These are phyloP conservation scores for Talaromyces sp. DNA, from an alignment of 2,329 filamentous ascomycete genomes.

Conservation along the genomic window DNA sequence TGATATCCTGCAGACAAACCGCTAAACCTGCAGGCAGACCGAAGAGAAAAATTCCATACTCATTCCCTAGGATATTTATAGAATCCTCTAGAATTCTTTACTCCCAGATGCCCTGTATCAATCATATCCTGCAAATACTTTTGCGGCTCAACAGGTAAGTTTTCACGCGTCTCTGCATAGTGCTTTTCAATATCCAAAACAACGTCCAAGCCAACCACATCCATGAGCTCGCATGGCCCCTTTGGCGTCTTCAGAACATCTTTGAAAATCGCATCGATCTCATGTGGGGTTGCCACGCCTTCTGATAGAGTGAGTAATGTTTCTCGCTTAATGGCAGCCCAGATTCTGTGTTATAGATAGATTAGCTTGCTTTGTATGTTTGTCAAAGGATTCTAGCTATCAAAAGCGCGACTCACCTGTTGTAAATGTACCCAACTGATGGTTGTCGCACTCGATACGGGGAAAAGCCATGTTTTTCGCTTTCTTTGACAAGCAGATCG, in stretches of 20 bases:
- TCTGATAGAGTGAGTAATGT: slow-evolving; percentile 29
- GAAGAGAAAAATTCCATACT: background rate
- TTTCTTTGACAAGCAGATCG: slow-evolving; percentile 23
- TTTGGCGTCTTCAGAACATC: slow-evolving; percentile 29
- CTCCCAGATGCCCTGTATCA: slow-evolving; percentile 25
- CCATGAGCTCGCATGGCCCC: slow-evolving; percentile 38
- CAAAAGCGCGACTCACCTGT: slow-evolving; percentile 21
- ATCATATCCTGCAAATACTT: slow-evolving; percentile 28
- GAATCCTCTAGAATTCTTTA: slow-evolving; percentile 29
- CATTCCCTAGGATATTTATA: slow-evolving; percentile 22
- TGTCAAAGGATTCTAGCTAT: background rate
- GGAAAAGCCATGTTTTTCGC: slow-evolving; percentile 28
- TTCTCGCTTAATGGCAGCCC: slow-evolving; percentile 41
- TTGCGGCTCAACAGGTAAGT: slow-evolving; percentile 26
- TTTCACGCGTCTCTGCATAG: slow-evolving; percentile 28
- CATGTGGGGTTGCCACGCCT: slow-evolving; percentile 29
- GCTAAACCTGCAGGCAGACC: background rate
- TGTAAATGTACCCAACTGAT: slow-evolving; percentile 38
- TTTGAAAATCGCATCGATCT: slow-evolving; percentile 35
- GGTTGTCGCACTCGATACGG: slow-evolving; percentile 32
- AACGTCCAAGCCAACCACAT: slow-evolving; percentile 37
- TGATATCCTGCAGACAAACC: too few species aligned
- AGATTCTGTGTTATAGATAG: slow-evolving; percentile 24
- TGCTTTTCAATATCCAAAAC: slow-evolving; percentile 37
- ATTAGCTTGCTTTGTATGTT: background rate